Evolutionary conservation across 495 filamentous ascomycete genomes (phyloP), one percentile per base, ranked within the genome.

Genomic region (Penicillium bialowiezense): DNA sequence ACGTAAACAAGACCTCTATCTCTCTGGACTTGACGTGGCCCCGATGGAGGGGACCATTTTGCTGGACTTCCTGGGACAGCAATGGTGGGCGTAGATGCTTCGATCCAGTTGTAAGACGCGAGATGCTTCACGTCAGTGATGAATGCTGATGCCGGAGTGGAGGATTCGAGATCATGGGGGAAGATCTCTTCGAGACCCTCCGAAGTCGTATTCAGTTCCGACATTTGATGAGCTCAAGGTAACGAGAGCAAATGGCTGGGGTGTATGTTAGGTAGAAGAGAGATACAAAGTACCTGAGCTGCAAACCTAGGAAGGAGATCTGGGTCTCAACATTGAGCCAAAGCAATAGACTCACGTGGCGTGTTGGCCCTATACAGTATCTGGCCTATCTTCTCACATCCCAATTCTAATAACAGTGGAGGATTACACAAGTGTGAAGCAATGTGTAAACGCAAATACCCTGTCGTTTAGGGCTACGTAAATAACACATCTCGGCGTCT

Each of bases 1-100:
- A 50, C 51, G 13, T 55, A 55, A 29, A 59, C 26, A 5, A 57
- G 49, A 1, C 54, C 49, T 26, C 37, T 40, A 23, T 57, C 54
- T 45, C 53, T 57, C 13, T 29, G 19, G 32, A 53, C 39, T 23
- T 40, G 7, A 13, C 18, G 38, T 26, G 26, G 24, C 9, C 26
- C 33, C 24, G 24, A 10, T n/a, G 54, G 44, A 14, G 54, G 9
- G 34, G 44, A 49, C 40, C 50, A 57, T 13, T 23, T 44, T 18
- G 49, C 26, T 35, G 54, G 54, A 20, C 49, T 29, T 13, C 54
- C 54, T 1, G 54, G 49, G 12, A 53, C 54, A 38, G 54, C 54
- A 19, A 57, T 57, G 15, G 54, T 57, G 13, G 46, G 50, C 7
- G 3, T 44, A 4, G 20, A 38, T 32, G 17, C 9, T 18, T 42